Conservation (phyloP, 2,329 filamentous ascomycete genomes). For the Neonectria neomacrospora region DNA sequence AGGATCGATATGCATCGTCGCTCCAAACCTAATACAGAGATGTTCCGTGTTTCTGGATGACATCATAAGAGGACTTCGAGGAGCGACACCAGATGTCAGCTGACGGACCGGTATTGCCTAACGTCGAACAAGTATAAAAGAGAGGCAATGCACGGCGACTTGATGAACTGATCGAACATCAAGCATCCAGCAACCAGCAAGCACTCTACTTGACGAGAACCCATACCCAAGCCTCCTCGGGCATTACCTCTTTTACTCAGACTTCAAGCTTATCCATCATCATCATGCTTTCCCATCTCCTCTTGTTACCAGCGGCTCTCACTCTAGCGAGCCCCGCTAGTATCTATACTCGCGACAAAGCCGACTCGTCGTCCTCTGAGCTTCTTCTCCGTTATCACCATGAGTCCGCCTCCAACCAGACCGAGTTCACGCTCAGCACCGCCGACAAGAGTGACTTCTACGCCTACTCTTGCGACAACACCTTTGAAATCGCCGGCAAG, state of each 20-base stretch:
- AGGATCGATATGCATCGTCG: neutral
- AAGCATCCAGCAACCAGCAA: neutral
- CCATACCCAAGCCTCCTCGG: neutral
- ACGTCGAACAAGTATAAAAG: neutral
- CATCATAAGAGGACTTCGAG: neutral
- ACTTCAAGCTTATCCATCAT: neutral
- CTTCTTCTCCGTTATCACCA: neutral
- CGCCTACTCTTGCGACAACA: neutral
- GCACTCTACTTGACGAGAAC: neutral
- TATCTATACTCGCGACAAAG: neutral
- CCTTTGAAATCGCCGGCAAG: neutral
- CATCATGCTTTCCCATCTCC: neutral
- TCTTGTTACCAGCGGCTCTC: neutral
- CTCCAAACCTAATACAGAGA: neutral
- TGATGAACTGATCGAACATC: neutral
- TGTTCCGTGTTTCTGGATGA: neutral
- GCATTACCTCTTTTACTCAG: neutral
- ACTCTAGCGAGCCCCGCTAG: neutral
- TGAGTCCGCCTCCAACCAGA: neutral
- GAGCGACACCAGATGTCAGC: too few species aligned
- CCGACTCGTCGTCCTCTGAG: neutral
- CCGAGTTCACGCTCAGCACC: neutral
- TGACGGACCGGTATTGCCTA: neutral
- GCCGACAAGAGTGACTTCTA: neutral
- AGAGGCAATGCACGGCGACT: neutral